Conservation (phyloP, 2,329 filamentous ascomycete genomes). For the Harringtonia aguacate region DNA sequence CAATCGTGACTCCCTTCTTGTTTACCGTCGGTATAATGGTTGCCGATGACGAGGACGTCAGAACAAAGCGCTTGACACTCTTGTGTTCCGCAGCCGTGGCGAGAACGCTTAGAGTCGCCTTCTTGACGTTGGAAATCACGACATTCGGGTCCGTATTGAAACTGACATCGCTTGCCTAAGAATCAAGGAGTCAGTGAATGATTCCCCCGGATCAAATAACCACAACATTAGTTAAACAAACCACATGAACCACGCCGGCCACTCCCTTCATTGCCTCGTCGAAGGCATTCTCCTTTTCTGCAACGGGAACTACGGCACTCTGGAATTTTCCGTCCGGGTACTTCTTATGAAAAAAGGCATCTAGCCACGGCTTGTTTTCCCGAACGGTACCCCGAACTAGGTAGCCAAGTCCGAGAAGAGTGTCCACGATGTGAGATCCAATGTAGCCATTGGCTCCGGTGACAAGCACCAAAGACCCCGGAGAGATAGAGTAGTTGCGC, state of each 20-base stretch:
- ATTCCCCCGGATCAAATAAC: not conserved
- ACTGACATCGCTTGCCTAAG: constrained; percentile 20
- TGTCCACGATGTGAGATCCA: constrained; percentile 1
- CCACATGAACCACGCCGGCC: not conserved
- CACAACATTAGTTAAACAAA: not conserved
- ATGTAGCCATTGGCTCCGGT: constrained; percentile 7
- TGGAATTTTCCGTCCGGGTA: constrained; percentile 23
- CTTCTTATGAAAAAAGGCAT: constrained; percentile 16
- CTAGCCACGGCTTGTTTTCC: constrained; percentile 10
- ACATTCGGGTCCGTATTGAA: constrained; percentile 25
- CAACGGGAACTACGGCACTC: constrained; percentile 6
- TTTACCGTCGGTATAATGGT: constrained; percentile 11
- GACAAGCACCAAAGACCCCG: constrained; percentile 4
- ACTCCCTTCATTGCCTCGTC: constrained; percentile 21
- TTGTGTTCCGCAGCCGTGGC: constrained; percentile 22
- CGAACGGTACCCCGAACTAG: constrained; percentile 34
- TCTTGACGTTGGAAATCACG: constrained; percentile 24
- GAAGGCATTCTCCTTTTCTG: not conserved
- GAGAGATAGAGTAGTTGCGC: constrained; percentile 1
- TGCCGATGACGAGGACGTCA: constrained; percentile 24
- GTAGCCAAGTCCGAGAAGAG: constrained; percentile 21
- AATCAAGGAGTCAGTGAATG: too few relatives aligned
- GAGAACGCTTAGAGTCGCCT: constrained; percentile 18
- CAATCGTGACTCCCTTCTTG: constrained; percentile 9
- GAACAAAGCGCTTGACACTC: constrained; percentile 27